Evolutionary conservation across 2,329 filamentous ascomycete species (phyloP).

Genomic region (Myriosclerotinia curreyana): DNA sequence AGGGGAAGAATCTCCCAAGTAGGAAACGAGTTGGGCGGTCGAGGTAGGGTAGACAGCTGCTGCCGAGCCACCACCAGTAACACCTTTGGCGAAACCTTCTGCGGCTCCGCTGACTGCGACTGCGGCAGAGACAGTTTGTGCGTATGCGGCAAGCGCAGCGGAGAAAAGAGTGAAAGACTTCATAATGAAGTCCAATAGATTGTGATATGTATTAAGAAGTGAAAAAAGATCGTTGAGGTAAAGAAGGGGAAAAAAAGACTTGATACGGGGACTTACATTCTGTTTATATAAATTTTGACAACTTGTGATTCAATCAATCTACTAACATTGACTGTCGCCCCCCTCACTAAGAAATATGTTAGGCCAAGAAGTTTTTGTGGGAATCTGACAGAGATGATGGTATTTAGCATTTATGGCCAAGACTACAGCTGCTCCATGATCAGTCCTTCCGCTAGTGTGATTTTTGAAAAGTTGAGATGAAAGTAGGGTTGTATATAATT

Average conservation of each 20-base stretch:
- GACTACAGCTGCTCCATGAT: background rate
- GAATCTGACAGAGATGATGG: background rate
- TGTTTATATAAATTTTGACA: conserved; percentile 14
- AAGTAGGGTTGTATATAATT: background rate
- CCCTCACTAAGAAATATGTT: conserved; percentile 12
- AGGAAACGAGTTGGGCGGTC: conserved; percentile 54
- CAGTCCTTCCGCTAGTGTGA: background rate
- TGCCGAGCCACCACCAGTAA: conserved; percentile 58
- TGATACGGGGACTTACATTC: background rate
- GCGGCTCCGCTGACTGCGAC: conserved; percentile 35
- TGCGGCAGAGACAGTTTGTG: conserved; percentile 22
- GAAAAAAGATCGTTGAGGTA: background rate
- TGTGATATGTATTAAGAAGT: background rate
- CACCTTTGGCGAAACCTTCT: conserved; percentile 49
- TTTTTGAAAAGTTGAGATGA: background rate
- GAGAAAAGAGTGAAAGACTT: conserved; percentile 23
- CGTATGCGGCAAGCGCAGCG: conserved; percentile 19
- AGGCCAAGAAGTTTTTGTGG: conserved; percentile 8
- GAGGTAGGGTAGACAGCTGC: conserved; percentile 52
- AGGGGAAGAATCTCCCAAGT: conserved; percentile 12
- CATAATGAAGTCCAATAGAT: conserved; percentile 17
- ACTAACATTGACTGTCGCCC: background rate
- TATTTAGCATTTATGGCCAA: background rate
- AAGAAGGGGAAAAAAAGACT: background rate
- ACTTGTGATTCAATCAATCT: background rate